phyloP scores from a whole-genome alignment of 176 grass and related monocot genomes.

The Dactylis glomerata region DNA sequence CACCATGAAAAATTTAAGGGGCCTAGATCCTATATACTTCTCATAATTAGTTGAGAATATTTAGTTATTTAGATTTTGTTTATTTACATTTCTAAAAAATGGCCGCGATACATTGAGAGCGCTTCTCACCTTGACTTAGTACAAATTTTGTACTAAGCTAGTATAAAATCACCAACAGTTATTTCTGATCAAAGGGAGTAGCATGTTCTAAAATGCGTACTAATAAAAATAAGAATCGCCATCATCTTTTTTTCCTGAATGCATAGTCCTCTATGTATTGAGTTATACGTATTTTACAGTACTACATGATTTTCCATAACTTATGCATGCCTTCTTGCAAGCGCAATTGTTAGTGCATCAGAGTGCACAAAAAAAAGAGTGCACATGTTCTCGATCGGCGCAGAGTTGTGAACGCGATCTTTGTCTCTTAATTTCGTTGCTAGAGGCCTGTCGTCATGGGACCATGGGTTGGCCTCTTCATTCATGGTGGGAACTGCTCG shows the following conservation, averaged over 20 bases:
- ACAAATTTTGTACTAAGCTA: too few species aligned
- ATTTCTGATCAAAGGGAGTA: too few species aligned
- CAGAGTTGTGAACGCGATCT: not conserved
- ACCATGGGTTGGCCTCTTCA: constrained; percentile 1
- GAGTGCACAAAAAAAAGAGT: too few species aligned
- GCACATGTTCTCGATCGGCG: not conserved
- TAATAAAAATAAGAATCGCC: not conserved
- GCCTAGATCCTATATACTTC: too few species aligned
- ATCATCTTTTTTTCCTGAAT: not conserved
- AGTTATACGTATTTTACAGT: not conserved
- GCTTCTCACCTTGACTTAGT: too few species aligned
- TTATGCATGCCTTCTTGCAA: not conserved
- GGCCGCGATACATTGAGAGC: too few species aligned
- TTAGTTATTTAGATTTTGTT: too few species aligned
- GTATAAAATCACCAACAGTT: too few species aligned
- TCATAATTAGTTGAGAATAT: too few species aligned
- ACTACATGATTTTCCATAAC: not conserved
- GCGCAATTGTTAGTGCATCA: not conserved
- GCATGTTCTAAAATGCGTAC: not conserved
- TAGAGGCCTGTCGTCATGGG: not conserved
- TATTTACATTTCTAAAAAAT: too few species aligned
- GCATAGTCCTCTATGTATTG: not conserved
- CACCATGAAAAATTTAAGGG: too few species aligned
- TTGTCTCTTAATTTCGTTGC: not conserved
- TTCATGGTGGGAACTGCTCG: constrained; percentile 11